Evolutionary conservation across 2,329 filamentous ascomycete species (phyloP), one percentile per base, ranked within the genome.

Genomic region (Fusarium coffeatum): DNA sequence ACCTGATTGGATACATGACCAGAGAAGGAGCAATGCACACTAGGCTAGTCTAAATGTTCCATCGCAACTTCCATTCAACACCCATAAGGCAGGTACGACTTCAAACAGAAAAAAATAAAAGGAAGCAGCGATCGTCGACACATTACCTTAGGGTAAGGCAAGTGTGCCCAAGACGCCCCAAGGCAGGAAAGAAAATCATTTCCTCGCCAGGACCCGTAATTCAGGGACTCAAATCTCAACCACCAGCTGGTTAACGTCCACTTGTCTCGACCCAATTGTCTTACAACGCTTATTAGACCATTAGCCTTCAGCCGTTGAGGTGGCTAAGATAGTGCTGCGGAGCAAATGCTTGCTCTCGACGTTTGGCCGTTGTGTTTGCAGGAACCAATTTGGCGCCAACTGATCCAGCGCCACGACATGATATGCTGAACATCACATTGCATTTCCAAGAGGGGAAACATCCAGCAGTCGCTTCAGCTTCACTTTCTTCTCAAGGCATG

Each of bases 311-410:
- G 53, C 45, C 59, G 57, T 46, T 62, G 34, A 59, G 58, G 27
- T 64, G 20, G 34, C 32, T 30, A 63, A 46, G 23, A 46, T 54
- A 68, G 60, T 41, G 41, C 53, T 55, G 58, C 59, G 59, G 69
- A 69, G 59, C 47, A 60, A 68, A 48, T 25, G 48, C 30, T 56
- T 43, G 50, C 46, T 54, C 50, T 46, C 23, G 64, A 72, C 65
- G 59, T 54, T 72, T 55, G 63, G 67, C 64, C 68, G 72, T 74
- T 74, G 46, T 55, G 63, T 64, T 71, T 63, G 66, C 59, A 63
- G 58, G 56, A 60, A 55, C 54, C 54, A 57, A 42, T 40, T 48
- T 25, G 48, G 30, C 48, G 25, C n/a, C 34, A 57, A 58, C 61
- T 67, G 47, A 47, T 55, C 28, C 59, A 67, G 49, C 34, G 53